Evolutionary conservation across 192 early-diverging fungal species (phyloP), one percentile per base, ranked within the genome.

Genomic region (Coemansia reversa): DNA sequence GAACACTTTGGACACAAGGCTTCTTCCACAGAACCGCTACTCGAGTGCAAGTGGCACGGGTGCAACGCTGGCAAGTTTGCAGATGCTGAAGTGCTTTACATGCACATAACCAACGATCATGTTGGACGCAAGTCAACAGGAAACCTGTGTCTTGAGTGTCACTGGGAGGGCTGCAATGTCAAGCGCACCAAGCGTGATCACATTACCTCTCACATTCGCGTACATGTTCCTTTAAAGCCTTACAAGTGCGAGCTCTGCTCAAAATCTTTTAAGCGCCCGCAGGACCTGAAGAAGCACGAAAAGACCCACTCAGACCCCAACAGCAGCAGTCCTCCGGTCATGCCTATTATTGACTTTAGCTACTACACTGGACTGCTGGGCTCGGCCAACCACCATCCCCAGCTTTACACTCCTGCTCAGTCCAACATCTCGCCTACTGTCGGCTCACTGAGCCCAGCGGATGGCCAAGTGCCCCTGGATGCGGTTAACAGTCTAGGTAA

Each of bases 221-320:
- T 95, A 49, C 96, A 98, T 72, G 88, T 98, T 6, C 87, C 92
- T 7, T 85, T 93, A 20, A 96, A 96, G 79, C 96, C 96, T 7
- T 87, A 93, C 79, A 76, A 78, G 28, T 98, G 96, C 79, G 61
- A 68, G 52, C 91, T 91, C 49, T 95, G 94, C 76, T 69, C 79
- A 29, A 93, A 94, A 69, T 70, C 88, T 7, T 97, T 95, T 79
- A 97, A 97, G 81, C 85, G 93, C n/a, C 92, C 92, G 12, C 95
- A 97, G 84, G 95, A 97, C 72, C 74, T 97, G 70, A 93, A 92
- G 75, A 97, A 97, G 73, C 95, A 97, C 76, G 91, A 92, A 74
- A 88, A 85, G 73, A 94, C 85, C 14, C 94, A 95, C 68, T 69
- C 82, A 27, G 74, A 88, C 56, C 48, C 49, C 35, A 54, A 47